Evolutionary conservation across 768 basidiomycete species (phyloP).

Genomic region (Psilocybe azurescens): DNA sequence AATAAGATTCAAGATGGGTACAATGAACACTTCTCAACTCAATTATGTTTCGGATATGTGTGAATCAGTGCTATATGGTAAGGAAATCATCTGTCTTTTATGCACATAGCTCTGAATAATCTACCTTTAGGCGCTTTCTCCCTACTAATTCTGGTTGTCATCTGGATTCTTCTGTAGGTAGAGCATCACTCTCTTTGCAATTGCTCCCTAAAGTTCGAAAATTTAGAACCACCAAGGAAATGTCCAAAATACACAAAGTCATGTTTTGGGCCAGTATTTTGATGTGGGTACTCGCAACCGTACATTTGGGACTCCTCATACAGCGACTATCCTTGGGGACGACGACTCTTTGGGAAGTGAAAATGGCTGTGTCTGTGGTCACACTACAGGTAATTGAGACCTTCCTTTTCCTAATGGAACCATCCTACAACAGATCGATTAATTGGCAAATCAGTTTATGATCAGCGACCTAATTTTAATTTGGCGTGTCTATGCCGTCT

Average conservation of each 20-base stretch:
- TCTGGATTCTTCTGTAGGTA: constrained; percentile 1
- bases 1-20: constrained; percentile 1
- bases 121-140: background rate
- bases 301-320: background rate
- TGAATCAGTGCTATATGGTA: background rate
- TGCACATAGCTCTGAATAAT: too few relatives aligned
- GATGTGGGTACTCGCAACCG: background rate
- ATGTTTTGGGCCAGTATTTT: constrained; percentile 3
- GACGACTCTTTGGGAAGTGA: constrained; percentile 2
- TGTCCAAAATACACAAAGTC: background rate
- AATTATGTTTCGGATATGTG: constrained; percentile 2
- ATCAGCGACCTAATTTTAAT: background rate
- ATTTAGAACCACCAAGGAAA: background rate
- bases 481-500: constrained; percentile 6
- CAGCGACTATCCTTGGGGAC: background rate
- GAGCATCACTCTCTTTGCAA: too few relatives aligned
- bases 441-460: background rate
- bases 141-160: constrained; percentile 1
- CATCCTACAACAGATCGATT: too few relatives aligned
- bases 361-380: background rate
- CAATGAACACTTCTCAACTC: background rate
- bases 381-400: background rate
- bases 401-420: too few relatives aligned
- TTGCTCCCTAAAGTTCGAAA: too few relatives aligned
- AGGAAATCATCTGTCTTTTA: background rate